Evolutionary conservation across 148 eudicot genomes (phyloP).

Genomic region (Nepenthes gracilis): DNA sequence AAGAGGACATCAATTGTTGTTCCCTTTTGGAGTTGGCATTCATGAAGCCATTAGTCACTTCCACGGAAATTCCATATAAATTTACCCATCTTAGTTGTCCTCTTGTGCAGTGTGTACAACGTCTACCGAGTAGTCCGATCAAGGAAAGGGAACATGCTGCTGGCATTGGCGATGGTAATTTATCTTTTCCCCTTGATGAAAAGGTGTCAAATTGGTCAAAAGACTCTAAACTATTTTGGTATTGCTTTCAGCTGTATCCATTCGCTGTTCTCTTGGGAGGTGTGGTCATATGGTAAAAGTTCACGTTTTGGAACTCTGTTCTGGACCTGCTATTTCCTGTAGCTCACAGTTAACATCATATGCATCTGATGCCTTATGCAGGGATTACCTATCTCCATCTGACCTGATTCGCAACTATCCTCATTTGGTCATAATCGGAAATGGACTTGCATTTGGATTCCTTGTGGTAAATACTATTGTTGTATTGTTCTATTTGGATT

Average conservation of each 20-base stretch:
- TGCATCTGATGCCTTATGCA: slow-evolving; percentile 19
- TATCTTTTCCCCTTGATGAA: neutral
- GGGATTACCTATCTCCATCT: slow-evolving; percentile 79
- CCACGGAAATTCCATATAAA: neutral
- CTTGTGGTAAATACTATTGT: slow-evolving; percentile 64
- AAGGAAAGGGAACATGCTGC: slow-evolving; percentile 78
- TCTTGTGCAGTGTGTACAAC: slow-evolving; percentile 56
- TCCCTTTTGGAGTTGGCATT: no score
- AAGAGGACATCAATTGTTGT: no score
- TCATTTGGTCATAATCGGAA: slow-evolving; percentile 64
- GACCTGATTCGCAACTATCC: slow-evolving; percentile 65
- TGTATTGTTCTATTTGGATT: neutral
- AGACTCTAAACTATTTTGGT: slow-evolving; percentile 4
- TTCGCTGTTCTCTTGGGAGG: slow-evolving; percentile 70
- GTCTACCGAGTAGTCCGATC: slow-evolving; percentile 58
- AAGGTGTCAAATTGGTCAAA: neutral
- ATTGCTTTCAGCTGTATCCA: slow-evolving; percentile 65
- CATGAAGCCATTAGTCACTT: neutral
- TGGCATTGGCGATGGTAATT: slow-evolving; percentile 90
- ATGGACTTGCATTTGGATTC: slow-evolving; percentile 93
- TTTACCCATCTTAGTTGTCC: slow-evolving; percentile 5
- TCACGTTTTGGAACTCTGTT: slow-evolving; percentile 2
- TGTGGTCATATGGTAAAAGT: slow-evolving; percentile 58
- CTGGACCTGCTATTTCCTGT: slow-evolving; percentile 2
- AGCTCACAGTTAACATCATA: neutral